phyloP scores from a whole-genome alignment of 371 early-diverging fungal genomes.

The Mucor lusitanicus region DNA sequence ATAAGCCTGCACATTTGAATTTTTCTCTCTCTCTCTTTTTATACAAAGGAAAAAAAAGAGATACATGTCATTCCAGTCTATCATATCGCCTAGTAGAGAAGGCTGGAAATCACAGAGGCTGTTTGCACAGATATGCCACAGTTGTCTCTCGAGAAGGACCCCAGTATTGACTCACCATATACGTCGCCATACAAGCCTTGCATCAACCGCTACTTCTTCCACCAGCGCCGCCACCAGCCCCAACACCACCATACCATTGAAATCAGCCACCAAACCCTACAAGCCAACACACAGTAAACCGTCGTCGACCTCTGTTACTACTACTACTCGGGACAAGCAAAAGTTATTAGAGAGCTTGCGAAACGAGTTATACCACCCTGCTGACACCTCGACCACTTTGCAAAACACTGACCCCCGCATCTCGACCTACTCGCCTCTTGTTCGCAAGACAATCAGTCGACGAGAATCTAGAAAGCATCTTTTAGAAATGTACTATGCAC shows the following conservation, averaged over 20 bases:
- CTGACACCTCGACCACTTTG: neutral
- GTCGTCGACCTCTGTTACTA: neutral
- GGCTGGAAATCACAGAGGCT: slow-evolving; percentile 36
- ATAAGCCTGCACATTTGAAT: neutral
- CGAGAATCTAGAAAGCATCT: slow-evolving; percentile 15
- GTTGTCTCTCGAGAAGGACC: slow-evolving; percentile 34
- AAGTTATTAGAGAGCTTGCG: slow-evolving; percentile 13
- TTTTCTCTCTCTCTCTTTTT: slow-evolving; percentile 1
- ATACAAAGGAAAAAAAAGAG: neutral
- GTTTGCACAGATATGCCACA: slow-evolving; percentile 32
- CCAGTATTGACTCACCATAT: neutral
- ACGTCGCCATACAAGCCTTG: neutral
- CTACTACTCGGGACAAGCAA: neutral
- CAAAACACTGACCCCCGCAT: neutral
- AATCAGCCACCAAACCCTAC: neutral
- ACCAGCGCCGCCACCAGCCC: no score
- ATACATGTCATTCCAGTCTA: slow-evolving; percentile 34
- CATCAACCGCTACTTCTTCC: neutral
- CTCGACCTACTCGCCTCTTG: neutral
- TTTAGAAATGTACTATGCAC: slow-evolving; percentile 1
- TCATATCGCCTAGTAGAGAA: slow-evolving; percentile 28
- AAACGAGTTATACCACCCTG: slow-evolving; percentile 24
- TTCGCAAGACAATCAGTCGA: slow-evolving; percentile 9
- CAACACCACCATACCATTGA: neutral
- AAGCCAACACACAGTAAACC: neutral